Evolutionary conservation across 192 early-diverging fungal species (phyloP).

Genomic region (Coemansia sp.): DNA sequence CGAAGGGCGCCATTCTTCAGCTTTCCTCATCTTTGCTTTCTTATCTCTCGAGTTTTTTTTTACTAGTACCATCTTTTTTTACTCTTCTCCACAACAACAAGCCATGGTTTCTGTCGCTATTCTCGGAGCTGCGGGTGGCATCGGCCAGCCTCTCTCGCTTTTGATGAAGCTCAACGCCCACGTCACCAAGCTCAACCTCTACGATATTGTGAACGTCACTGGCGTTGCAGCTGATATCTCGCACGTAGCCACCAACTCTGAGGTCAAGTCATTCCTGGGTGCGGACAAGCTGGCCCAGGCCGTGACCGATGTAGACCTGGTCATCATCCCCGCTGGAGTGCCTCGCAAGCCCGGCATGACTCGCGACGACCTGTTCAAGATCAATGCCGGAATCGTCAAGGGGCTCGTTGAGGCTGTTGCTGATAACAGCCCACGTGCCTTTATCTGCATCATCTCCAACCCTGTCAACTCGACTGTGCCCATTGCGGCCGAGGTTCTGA

Average conservation of each 20-base stretch:
- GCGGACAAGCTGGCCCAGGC: conserved; percentile 70
- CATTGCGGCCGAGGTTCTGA: conserved; percentile 86
- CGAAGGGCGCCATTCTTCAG: neutral
- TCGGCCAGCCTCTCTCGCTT: conserved; percentile 96
- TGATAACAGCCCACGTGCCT: conserved; percentile 76
- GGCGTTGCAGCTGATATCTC: conserved; percentile 96
- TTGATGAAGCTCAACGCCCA: conserved; percentile 87
- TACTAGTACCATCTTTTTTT: neutral
- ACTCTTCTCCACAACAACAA: neutral
- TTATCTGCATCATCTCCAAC: conserved; percentile 88
- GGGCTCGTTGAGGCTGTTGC: conserved; percentile 77
- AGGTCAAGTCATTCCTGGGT: conserved; percentile 70
- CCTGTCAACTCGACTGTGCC: conserved; percentile 97
- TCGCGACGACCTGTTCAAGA: conserved; percentile 98
- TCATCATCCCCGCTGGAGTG: conserved; percentile 97
- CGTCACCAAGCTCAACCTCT: conserved; percentile 87
- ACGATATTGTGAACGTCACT: conserved; percentile 94
- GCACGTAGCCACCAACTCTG: conserved; percentile 84
- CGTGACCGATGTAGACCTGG: conserved; percentile 66
- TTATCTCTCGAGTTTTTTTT: neutral
- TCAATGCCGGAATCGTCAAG: conserved; percentile 87
- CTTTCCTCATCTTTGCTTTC: neutral
- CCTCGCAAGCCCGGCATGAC: conserved; percentile 99
- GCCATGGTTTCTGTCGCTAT: conserved; percentile 64
- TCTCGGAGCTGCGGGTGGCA: conserved; percentile 86